A percentile compares a stretch with the other conserved stretches of the same genome.
phyloP scores from a whole-genome alignment of 1,139 yeast species.

The Yamadazyma atmosphaerica region DNA sequence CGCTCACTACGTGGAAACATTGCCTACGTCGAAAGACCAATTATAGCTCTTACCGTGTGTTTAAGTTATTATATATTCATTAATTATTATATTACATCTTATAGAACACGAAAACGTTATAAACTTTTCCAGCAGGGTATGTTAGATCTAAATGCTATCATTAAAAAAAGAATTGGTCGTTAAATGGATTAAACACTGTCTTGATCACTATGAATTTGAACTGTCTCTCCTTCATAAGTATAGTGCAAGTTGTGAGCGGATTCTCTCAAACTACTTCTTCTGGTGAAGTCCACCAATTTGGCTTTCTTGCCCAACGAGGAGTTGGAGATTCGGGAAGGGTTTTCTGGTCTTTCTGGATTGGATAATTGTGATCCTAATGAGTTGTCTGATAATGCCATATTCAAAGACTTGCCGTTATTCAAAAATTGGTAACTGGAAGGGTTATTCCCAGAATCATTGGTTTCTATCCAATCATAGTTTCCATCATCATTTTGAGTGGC shows the following conservation, averaged over 20 bases:
- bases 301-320: slow-evolving; percentile 31
- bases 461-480: slow-evolving; percentile 27
- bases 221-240: slow-evolving; percentile 33
- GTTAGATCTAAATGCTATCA: neutral
- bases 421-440: slow-evolving; percentile 12
- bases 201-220: slow-evolving; percentile 35
- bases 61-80: neutral
- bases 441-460: slow-evolving; percentile 10
- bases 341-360: slow-evolving; percentile 10
- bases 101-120: neutral
- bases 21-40: slow-evolving; percentile 21
- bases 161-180: neutral
- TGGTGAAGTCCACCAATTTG: slow-evolving; percentile 53
- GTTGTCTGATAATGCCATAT: slow-evolving; percentile 15
- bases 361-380: slow-evolving; percentile 9
- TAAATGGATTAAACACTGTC: neutral
- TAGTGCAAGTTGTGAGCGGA: slow-evolving; percentile 27
- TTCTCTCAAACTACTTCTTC: slow-evolving; percentile 48
- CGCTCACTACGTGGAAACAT: slow-evolving; percentile 60
- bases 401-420: slow-evolving; percentile 14
- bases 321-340: slow-evolving; percentile 17
- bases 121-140: neutral
- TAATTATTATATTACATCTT: slow-evolving; percentile 7
- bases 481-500: slow-evolving; percentile 29
- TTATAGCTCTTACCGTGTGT: slow-evolving; percentile 6